Base-by-base conservation (phyloP, 2,329 filamentous ascomycete species). In the Fusarium solani-melongenae region DNA sequence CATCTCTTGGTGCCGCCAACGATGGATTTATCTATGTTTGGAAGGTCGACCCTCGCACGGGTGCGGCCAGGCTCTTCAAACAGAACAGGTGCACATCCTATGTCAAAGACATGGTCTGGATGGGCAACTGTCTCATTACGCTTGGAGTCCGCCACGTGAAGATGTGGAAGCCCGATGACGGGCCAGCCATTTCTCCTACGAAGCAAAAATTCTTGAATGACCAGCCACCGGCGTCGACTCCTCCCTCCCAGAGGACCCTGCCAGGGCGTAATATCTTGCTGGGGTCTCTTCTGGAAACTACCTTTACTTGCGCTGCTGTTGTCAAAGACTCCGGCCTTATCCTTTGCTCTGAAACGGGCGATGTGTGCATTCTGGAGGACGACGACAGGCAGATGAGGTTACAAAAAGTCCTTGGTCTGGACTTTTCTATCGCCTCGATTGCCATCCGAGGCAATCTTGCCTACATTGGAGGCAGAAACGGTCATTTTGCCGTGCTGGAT, bases 11-110 rank as follows among this genome's bases (percentile, higher is more conserved):
- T 31, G 90, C 93, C 20, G 89, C 93, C 64, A 98, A 98, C 80
- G 96, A 99, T 82, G 96, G 96, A 1, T 98, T 97, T 79, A 87
- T 99, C 22, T 97, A 96, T 80, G 88, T 98, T 31, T 98, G 96
- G 95, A 91, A 88, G 75, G 90, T 98, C 74, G 95, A 97, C 78
- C 84, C 92, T n/a, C 92, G 91, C 57, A 96, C 91, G 11, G 96
- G 95, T 20, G 89, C 92, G 22, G 92, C 95, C 2, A 94, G 88
- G 76, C 86, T 98, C 36, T 89, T 96, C 88, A 80, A 98, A 89
- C 87, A 98, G 77, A 91, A 98, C 82, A 94, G 96, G 81, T 98
- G 96, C 83, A 98, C 95, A 8, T 95, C 94, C 20, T 91, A 91
- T 70, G 90, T 98, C 77, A 92, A 92, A 72, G 92, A 92, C 62